These are phyloP conservation scores for Albugo candida DNA, from an alignment of 352 stramenopile genomes.

Conservation along the genomic window DNA sequence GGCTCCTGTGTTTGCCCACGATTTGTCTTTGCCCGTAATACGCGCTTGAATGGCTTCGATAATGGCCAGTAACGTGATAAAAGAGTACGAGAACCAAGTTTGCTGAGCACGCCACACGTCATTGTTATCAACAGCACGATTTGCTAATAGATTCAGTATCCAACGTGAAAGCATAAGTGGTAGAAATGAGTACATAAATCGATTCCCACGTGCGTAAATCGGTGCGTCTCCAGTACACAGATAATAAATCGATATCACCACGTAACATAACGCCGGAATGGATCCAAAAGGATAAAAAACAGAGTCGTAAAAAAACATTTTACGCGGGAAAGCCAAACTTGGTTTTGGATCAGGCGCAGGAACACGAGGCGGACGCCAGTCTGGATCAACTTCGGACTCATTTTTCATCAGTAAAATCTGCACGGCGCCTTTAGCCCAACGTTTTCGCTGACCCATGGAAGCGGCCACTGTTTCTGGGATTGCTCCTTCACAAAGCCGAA, in stretches of 20 bases:
- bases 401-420: constrained; percentile 82
- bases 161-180: constrained; percentile 57
- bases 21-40: constrained; percentile 69
- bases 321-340: constrained; percentile 55
- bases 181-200: constrained; percentile 78
- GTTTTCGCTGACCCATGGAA: constrained; percentile 72
- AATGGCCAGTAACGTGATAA: constrained; percentile 77
- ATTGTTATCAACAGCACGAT: constrained; percentile 77
- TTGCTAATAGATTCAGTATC: constrained; percentile 69
- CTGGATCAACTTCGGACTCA: constrained; percentile 73
- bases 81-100: constrained; percentile 82
- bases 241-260: constrained; percentile 73
- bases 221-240: constrained; percentile 65
- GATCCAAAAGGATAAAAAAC: constrained; percentile 79
- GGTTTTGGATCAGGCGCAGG: constrained; percentile 67
- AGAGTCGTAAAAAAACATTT: constrained; percentile 83
- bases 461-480: constrained; percentile 70
- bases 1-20: constrained; percentile 79
- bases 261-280: constrained; percentile 70
- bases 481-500: constrained; percentile 65
- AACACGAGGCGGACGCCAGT: constrained; percentile 68
- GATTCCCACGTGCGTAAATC: constrained; percentile 63
- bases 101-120: constrained; percentile 79
- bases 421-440: constrained; percentile 76
- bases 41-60: constrained; percentile 55